These are phyloP conservation scores for Vachellia collinsii DNA, from an alignment of 306 rosid genomes.

Conservation along the genomic window DNA sequence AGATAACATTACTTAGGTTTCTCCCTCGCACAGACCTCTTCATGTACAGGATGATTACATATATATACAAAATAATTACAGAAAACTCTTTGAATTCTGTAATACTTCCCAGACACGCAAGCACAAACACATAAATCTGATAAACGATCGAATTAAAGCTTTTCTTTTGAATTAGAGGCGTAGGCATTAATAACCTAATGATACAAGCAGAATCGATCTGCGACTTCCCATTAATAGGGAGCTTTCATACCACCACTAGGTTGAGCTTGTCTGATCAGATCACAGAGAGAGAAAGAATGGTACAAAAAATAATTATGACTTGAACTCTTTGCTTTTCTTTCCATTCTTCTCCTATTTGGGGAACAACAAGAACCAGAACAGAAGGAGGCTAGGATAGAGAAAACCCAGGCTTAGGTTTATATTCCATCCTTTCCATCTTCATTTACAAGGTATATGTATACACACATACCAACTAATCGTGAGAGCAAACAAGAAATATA, in stretches of 20 bases:
- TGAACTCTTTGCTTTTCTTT: neutral
- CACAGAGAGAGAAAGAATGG: neutral
- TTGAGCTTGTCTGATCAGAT: neutral
- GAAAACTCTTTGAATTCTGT: too few species aligned
- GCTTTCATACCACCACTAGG: too few species aligned
- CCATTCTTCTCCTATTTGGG: neutral
- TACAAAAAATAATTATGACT: neutral
- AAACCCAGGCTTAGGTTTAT: constrained; percentile 13
- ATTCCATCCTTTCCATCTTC: constrained; percentile 16
- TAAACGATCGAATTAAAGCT: neutral
- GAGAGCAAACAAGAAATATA: constrained; percentile 49
- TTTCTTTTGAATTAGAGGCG: neutral
- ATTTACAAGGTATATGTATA: constrained; percentile 10
- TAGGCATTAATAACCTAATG: too few species aligned
- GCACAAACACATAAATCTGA: neutral
- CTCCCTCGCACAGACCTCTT: neutral
- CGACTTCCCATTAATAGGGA: too few species aligned
- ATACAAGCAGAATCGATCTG: too few species aligned
- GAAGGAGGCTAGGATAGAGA: neutral
- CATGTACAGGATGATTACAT: neutral
- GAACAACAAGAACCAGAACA: constrained; percentile 1
- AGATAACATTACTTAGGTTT: neutral
- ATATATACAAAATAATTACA: neutral
- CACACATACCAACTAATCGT: constrained; percentile 34
- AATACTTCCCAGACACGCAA: neutral